Evolutionary conservation across 192 early-diverging fungal genomes (phyloP), one percentile per base, ranked within the genome.

Genomic region (Coemansia sp.): DNA sequence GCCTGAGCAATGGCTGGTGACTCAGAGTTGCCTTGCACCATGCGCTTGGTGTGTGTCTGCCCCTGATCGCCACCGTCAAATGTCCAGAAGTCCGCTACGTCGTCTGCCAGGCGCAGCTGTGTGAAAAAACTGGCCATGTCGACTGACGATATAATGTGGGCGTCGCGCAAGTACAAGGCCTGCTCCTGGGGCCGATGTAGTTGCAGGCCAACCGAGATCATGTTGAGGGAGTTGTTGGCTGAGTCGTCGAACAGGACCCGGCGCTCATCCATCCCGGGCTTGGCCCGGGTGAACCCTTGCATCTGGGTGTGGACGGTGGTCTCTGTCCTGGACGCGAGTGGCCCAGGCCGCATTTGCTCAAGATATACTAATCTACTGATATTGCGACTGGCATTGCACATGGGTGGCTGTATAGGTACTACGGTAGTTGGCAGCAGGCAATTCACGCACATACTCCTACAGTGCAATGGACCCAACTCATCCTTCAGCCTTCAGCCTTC

Each of bases 11-110:
- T 60, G 1, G 65, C 56, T 1, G 52, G 65, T 7, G 40, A 40
- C 13, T 60, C 43, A 0, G 26, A 29, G 32, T 60, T 61, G 1
- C 54, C 58, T 33, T 67, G 65, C 0, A 60, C 53, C 34, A 67
- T 43, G 2, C 56, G 43, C 0, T 3, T 17, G 0, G 65, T 45
- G n/a, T 21, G 40, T 13, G 60, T 8, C 1, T 23, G 7, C 7
- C 53, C 47, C 8, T 33, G 8, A 0, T 0, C 30, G 0, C 47
- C 34, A 0, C 56, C 42, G 1, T 51, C 16, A 13, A 42, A 59
- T 0, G 21, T 36, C 56, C 51, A 59, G 22, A 54, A 67, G 30
- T 54, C 46, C 0, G 27, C 18, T 3, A 44, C 22, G 14, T 27
- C 20, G 1, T 14, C 23, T 0, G 22, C 34, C 14, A 44, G 26